A percentile compares a stretch with the other conserved stretches of the same genome.
Conservation (phyloP, 1,284 basidiomycete species). For the Agaricales sp. region DNA sequence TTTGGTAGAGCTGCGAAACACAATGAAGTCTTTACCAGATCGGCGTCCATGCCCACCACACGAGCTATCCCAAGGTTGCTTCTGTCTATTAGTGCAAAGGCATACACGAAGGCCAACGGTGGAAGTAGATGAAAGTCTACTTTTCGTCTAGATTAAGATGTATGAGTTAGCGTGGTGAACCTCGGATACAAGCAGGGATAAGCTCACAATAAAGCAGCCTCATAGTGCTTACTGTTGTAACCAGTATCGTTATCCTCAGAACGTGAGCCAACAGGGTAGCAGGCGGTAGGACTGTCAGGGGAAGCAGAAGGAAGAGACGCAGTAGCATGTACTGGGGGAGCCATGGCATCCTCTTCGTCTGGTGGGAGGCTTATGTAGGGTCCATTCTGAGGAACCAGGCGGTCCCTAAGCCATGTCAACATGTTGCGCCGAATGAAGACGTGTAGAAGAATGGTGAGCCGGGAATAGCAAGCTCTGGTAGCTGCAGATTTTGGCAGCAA, state of each 20-base stretch:
- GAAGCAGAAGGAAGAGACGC: not conserved
- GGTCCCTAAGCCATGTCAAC: not conserved
- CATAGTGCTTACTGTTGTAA: not conserved
- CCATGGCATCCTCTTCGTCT: not conserved
- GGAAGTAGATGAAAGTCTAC: not conserved
- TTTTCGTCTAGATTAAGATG: not conserved
- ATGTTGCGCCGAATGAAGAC: not conserved
- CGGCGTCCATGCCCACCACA: slow-evolving; percentile 1
- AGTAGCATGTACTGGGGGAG: not conserved
- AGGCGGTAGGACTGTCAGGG: no score
- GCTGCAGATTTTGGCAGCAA: no score
- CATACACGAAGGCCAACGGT: not conserved
- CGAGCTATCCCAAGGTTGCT: slow-evolving; percentile 3
- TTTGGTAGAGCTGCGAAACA: not conserved
- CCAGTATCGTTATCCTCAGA: not conserved
- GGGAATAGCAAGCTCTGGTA: not conserved
- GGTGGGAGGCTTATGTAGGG: not conserved
- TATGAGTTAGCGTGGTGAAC: not conserved
- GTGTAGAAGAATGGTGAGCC: slow-evolving; percentile 2
- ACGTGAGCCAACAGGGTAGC: no score
- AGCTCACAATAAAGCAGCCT: not conserved
- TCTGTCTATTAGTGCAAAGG: slow-evolving; percentile 2
- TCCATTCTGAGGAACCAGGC: not conserved
- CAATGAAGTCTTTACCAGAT: not conserved
- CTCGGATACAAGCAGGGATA: no score